These are phyloP conservation scores for Trichoderma brevicompactum DNA, from an alignment of 2,329 filamentous ascomycete species.

Conservation along the genomic window DNA sequence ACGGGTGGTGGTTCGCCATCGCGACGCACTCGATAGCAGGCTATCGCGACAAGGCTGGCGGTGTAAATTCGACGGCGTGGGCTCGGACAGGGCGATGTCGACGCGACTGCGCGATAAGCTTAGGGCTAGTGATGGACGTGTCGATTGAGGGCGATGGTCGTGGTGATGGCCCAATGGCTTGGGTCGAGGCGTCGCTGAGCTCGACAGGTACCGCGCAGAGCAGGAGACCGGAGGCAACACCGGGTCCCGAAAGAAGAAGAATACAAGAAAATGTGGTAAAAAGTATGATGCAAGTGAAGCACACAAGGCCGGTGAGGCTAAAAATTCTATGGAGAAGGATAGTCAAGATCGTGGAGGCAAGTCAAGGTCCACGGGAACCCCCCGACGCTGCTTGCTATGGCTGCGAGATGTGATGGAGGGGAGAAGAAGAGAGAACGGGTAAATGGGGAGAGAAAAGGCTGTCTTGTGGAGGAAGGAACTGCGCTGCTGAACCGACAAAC, in stretches of 20 bases:
- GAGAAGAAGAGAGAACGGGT: conserved; percentile 41
- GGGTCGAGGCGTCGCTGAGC: background rate
- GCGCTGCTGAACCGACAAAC: conserved; percentile 45
- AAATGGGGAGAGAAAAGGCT: conserved; percentile 47
- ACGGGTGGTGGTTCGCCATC: conserved; percentile 81
- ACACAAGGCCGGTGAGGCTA: conserved; percentile 16
- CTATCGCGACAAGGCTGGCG: conserved; percentile 31
- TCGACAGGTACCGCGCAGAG: conserved; percentile 19
- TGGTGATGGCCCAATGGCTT: conserved; percentile 26
- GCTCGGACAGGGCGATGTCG: conserved; percentile 8
- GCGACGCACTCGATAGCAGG: conserved; percentile 34
- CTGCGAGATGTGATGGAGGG: conserved; percentile 40
- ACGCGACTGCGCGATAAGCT: conserved; percentile 27
- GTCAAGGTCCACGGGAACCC: conserved; percentile 31
- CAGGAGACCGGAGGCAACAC: conserved; percentile 8
- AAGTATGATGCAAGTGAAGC: background rate
- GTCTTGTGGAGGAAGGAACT: conserved; percentile 48
- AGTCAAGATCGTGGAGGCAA: conserved; percentile 10
- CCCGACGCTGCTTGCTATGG: conserved; percentile 37
- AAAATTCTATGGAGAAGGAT: conserved; percentile 17
- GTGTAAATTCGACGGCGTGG: conserved; percentile 28
- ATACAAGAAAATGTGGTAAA: background rate
- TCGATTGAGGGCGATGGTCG: conserved; percentile 5
- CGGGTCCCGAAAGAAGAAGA: background rate
- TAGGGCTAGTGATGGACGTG: background rate